Evolutionary conservation across 345 rosid genomes (phyloP).

Genomic region (Boechera divaricarpa): DNA sequence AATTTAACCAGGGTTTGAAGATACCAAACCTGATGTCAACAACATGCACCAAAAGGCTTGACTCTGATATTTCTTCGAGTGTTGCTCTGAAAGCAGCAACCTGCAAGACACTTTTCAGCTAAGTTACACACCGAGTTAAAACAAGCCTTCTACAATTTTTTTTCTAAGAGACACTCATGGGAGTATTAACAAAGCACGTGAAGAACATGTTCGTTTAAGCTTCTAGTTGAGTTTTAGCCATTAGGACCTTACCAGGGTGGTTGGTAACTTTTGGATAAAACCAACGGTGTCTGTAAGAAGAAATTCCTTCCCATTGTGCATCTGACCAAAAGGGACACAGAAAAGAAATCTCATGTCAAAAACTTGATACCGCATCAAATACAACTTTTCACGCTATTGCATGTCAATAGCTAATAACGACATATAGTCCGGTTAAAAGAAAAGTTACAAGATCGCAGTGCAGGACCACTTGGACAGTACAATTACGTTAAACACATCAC

Average conservation of each 20-base stretch:
- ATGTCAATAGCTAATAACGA: not conserved
- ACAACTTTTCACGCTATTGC: not conserved
- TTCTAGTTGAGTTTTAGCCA: no score
- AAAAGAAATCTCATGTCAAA: conserved; percentile 35
- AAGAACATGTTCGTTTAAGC: no score
- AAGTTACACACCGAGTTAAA: not conserved
- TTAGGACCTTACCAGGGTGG: conserved; percentile 74
- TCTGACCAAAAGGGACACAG: conserved; percentile 50
- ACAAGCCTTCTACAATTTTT: not conserved
- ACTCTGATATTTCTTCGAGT: conserved; percentile 91
- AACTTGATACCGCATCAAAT: conserved; percentile 3
- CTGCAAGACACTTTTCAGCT: conserved; percentile 49
- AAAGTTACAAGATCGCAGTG: conserved; percentile 2
- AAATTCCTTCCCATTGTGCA: conserved; percentile 81
- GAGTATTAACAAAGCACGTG: not conserved
- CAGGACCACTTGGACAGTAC: not conserved
- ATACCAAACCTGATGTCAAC: conserved; percentile 99
- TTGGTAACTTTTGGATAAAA: conserved; percentile 96
- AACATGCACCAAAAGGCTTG: conserved; percentile 90
- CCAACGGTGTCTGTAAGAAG: conserved; percentile 97
- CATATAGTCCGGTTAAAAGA: conserved; percentile 6
- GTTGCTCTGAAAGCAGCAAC: conserved; percentile 99
- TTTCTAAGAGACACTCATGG: conserved; percentile 17
- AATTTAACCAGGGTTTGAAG: conserved; percentile 9
- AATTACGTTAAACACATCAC: not conserved